Evolutionary conservation across 2,329 filamentous ascomycete genomes (phyloP), one percentile per base, ranked within the genome.

Genomic region (Hypoxylon sp.): DNA sequence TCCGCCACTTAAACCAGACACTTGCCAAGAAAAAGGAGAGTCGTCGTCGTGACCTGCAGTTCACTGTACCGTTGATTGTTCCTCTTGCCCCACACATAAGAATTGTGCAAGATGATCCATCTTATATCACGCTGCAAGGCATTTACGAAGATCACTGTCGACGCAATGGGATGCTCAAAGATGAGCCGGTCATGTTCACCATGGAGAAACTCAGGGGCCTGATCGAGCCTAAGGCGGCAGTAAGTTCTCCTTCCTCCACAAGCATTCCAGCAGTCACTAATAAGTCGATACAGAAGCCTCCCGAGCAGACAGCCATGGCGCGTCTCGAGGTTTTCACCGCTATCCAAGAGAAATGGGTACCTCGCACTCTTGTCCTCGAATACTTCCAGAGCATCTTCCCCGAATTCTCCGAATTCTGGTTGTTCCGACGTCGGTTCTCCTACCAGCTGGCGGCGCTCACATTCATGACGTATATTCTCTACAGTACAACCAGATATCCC

Each of bases 401-500:
- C 31, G 91, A 93, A 70, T 99, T 93, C 80, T 89, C 92, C 50
- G 94, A 98, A 76, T 98, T 98, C 85, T 99, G 95, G 94, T 88
- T 99, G 64, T 99, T 99, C 93, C 92, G 96, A 65, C 91, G 94
- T 65, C 94, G 97, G 72, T 97, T 99, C 82, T 92, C 94, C 22
- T 98, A 98, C 84, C 96, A 99, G 81, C 91, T 97, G 68, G 95
- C 96, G 19, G 90, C 94, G 1, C 87, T 98, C 71, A 97, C 96
- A 0, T 99, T 99, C 83, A 97, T 99, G 92, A 98, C 96, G 3
- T 99, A 98, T 78, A 92, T 98, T 65, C 91, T 99, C 83, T 95
- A 95, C 83, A 98, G 99, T 90, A 94, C 95, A 78, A 94, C 94
- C 79, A 92, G 96, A 31, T 97, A 96, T 80, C 97, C 96, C 5